Percentiles rank a stretch among this genome's conserved stretches.
phyloP scores from a whole-genome alignment of 768 basidiomycete genomes.

The Mycena olivaceomarginata region DNA sequence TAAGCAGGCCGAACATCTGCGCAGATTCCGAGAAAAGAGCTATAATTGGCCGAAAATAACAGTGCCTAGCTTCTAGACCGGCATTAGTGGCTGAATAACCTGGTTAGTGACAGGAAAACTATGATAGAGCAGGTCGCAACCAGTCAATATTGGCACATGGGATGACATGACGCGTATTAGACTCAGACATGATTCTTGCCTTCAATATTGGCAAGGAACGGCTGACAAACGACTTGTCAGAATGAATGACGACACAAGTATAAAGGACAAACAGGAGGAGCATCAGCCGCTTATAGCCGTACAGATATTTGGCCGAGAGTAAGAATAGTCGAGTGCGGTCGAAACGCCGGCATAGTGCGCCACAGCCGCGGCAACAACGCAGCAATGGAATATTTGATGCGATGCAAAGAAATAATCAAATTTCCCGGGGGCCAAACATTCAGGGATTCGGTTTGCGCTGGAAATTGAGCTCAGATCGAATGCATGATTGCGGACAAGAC shows the following conservation, averaged over 20 bases:
- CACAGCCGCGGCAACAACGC: slow-evolving; percentile 84
- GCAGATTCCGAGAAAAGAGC: slow-evolving; percentile 12
- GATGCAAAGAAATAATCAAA: slow-evolving; percentile 89
- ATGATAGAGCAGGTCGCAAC: slow-evolving; percentile 28
- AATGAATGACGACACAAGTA: slow-evolving; percentile 28
- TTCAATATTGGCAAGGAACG: slow-evolving; percentile 10
- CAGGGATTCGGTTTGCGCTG: slow-evolving; percentile 91
- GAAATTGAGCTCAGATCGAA: slow-evolving; percentile 43
- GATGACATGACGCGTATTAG: slow-evolving; percentile 29
- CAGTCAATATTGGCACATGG: slow-evolving; percentile 38
- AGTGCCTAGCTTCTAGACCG: background rate
- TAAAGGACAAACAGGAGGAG: slow-evolving; percentile 32
- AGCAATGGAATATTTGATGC: slow-evolving; percentile 94
- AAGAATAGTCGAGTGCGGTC: slow-evolving; percentile 76
- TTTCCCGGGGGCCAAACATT: slow-evolving; percentile 81
- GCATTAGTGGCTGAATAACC: slow-evolving; percentile 33
- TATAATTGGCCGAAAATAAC: slow-evolving; percentile 17
- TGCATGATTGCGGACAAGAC: slow-evolving; percentile 55
- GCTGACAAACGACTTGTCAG: slow-evolving; percentile 28
- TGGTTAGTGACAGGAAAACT: slow-evolving; percentile 1
- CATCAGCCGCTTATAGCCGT: slow-evolving; percentile 36
- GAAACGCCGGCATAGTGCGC: slow-evolving; percentile 78
- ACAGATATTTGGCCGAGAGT: slow-evolving; percentile 60
- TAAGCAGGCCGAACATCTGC: background rate
- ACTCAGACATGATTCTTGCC: slow-evolving; percentile 27